Evolutionary conservation across 495 filamentous ascomycete genomes (phyloP), one percentile per base, ranked within the genome.

Genomic region (Aspergillus campestris): DNA sequence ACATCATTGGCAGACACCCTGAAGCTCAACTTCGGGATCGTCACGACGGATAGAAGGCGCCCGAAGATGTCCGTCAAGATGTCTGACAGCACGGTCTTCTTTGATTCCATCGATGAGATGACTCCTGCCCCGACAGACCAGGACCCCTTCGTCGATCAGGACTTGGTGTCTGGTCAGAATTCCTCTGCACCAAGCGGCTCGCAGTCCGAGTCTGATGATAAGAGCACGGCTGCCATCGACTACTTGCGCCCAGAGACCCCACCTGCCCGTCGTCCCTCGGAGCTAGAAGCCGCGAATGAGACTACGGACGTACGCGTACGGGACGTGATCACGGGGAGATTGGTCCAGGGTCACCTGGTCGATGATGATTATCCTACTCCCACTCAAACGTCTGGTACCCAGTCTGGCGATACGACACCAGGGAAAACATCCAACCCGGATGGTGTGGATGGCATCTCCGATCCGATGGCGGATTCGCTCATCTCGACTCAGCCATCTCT

Each of bases 301-400:
- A 94, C 88, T 55, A 88, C 82, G 11, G 92, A 98, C 60, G 78
- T 87, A 60, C 81, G 88, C 36, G 91, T 88, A 24, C 78, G 80
- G 34, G 88, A 97, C 61, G 89, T 98, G 33, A 90, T 89, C 35
- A 91, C 89, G 34, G 94, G 88, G 30, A 80, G 92, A 30, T 72
- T 98, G 31, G 78, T 96, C n/a, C 90, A 96, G 50, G 92, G 92
- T 12, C 92, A 97, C 57, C 85, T 98, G 55, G 94, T 98, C 10
- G 84, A 94, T 41, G 92, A 98, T 64, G 83, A 95, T 59, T 88
- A 88, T 56, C 83, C 82, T n/a, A 88, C 85, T 7, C 81, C 84
- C 10, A 47, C 38, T 28, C 66, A 77, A 15, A 71, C 79, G 6
- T 94, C 89, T 7, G 78, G 79, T 5, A 66, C 75, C 45, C 78